A percentile compares a stretch with the other conserved stretches of the same genome.
phyloP scores from a whole-genome alignment of 2,329 filamentous ascomycete genomes.

The Colletotrichum gloeosporioides region DNA sequence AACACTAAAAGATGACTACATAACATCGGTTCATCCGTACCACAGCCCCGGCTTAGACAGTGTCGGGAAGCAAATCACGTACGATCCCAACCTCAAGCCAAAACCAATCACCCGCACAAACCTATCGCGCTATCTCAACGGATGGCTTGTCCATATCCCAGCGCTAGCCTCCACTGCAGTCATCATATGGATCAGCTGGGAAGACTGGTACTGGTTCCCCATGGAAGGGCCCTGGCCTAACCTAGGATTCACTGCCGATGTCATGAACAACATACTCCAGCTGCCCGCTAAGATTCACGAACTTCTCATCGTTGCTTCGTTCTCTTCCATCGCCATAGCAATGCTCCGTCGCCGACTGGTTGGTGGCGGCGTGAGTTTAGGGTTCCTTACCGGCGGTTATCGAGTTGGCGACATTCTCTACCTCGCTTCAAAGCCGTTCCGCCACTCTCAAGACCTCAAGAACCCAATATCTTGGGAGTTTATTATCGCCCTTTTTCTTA shows the following conservation, averaged over 20 bases:
- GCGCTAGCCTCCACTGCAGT: not conserved
- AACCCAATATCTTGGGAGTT: not conserved
- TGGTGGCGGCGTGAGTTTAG: slow-evolving; percentile 1
- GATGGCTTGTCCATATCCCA: slow-evolving; percentile 6
- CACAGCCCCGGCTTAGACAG: not conserved
- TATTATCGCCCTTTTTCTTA: not conserved
- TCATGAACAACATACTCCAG: slow-evolving; percentile 9
- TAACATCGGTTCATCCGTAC: not conserved
- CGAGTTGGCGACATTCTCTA: slow-evolving; percentile 13
- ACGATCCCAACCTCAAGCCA: not conserved
- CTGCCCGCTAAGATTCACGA: slow-evolving; percentile 11
- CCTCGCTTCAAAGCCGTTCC: not conserved
- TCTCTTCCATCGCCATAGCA: slow-evolving; percentile 2
- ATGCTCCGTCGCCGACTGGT: not conserved
- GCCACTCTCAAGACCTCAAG: not conserved
- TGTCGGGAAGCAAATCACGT: not conserved
- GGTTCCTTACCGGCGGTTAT: slow-evolving; percentile 14
- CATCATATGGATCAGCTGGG: not conserved
- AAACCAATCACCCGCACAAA: not conserved
- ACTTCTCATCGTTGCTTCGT: not conserved
- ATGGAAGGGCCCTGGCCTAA: not conserved
- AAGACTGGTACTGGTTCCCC: slow-evolving; percentile 7
- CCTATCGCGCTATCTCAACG: not conserved
- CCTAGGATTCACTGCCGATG: not conserved
- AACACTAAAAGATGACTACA: not conserved